Evolutionary conservation across 192 early-diverging fungal genomes (phyloP).

Genomic region (Oehlia diaphana): DNA sequence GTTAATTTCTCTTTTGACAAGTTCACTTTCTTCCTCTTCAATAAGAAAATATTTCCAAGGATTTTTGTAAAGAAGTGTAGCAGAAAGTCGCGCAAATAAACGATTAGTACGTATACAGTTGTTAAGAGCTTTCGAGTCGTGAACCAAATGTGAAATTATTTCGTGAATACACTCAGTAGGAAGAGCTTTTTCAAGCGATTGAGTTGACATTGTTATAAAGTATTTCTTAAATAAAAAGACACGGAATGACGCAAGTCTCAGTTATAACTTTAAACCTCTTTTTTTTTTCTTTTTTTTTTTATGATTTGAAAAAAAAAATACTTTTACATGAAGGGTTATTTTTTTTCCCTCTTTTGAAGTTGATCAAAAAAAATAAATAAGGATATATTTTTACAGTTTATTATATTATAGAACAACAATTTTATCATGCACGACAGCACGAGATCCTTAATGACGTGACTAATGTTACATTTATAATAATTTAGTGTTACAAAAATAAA

Average conservation of each 20-base stretch:
- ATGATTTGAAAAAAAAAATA: no score
- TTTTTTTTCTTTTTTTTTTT: no score
- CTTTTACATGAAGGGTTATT: not conserved
- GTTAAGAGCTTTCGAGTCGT: constrained; percentile 6
- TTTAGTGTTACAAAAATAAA: no score
- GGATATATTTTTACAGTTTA: not conserved
- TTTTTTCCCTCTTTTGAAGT: not conserved
- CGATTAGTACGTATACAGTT: constrained; percentile 21
- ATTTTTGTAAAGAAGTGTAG: constrained; percentile 22
- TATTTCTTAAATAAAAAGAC: not conserved
- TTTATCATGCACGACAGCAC: no score
- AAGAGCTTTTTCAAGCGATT: constrained; percentile 1
- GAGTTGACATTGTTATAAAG: constrained; percentile 6
- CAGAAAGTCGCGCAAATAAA: constrained; percentile 24
- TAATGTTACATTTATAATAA: not conserved
- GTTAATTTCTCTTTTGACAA: constrained; percentile 9
- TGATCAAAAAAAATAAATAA: not conserved
- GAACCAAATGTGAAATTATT: constrained; percentile 11
- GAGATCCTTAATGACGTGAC: no score
- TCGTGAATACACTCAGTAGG: constrained; percentile 26
- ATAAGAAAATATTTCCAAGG: constrained; percentile 21
- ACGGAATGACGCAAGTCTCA: no score
- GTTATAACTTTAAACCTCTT: no score
- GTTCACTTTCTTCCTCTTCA: constrained; percentile 20
- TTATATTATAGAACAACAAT: no score